phyloP scores from a whole-genome alignment of 148 eudicot genomes.

The Rheum nobile region DNA sequence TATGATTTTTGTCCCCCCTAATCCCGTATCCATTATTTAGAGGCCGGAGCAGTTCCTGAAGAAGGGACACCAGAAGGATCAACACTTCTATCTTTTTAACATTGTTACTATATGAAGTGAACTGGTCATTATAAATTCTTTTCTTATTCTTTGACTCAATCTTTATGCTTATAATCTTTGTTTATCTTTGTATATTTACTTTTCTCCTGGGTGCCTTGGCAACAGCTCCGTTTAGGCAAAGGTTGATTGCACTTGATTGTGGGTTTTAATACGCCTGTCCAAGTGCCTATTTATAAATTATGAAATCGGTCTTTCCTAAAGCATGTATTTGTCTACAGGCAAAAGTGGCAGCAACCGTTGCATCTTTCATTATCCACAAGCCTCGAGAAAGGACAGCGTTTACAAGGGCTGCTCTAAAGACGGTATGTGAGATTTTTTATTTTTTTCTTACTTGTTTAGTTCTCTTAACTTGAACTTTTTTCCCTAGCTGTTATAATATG shows the following conservation, averaged over 20 bases:
- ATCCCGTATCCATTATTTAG: background rate
- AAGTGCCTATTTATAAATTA: background rate
- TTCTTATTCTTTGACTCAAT: background rate
- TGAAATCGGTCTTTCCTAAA: background rate
- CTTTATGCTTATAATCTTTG: background rate
- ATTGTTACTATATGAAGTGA: background rate
- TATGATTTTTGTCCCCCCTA: background rate
- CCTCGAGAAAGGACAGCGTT: slow-evolving; percentile 69
- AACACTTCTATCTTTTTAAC: background rate
- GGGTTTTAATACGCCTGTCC: background rate
- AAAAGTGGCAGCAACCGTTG: slow-evolving; percentile 71
- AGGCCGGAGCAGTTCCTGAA: background rate
- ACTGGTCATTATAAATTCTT: background rate
- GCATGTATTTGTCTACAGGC: slow-evolving; percentile 34
- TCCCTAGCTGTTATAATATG: background rate
- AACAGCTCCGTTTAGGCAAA: background rate
- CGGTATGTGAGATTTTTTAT: no score
- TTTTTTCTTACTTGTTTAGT: no score
- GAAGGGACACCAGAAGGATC: background rate
- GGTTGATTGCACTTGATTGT: background rate
- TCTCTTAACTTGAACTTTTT: background rate
- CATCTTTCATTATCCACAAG: slow-evolving; percentile 87
- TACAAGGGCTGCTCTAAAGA: slow-evolving; percentile 67
- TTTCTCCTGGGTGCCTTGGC: no score
- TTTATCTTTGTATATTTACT: background rate